Percentiles rank a stretch among this genome's conserved stretches.
Evolutionary conservation across 1,284 basidiomycete species (phyloP).

Genomic region (Ganoderma resinaceum): DNA sequence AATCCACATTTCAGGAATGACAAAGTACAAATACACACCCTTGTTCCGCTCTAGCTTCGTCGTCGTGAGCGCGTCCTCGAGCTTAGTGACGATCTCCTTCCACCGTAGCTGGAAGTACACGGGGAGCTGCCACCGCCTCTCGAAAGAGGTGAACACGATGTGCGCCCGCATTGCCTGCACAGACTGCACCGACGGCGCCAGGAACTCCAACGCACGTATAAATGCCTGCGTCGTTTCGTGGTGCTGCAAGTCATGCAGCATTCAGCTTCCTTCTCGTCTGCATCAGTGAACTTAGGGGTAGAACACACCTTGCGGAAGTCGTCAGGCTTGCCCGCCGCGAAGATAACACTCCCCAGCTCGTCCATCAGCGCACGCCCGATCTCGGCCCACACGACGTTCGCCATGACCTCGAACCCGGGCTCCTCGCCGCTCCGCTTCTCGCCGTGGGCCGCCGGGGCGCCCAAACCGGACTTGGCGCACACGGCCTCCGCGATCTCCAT

Average conservation of each 20-base stretch:
- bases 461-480: constrained; percentile 52
- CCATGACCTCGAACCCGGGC: constrained; percentile 80
- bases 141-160: constrained; percentile 75
- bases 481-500: constrained; percentile 81
- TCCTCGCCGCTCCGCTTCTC: constrained; percentile 24
- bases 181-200: constrained; percentile 79
- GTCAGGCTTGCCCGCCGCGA: constrained; percentile 89
- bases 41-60: constrained; percentile 52
- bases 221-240: constrained; percentile 87
- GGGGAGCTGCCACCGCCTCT: constrained; percentile 92
- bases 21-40: constrained; percentile 43
- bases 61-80: constrained; percentile 73
- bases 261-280: constrained; percentile 1
- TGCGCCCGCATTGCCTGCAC: constrained; percentile 78
- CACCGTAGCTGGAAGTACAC: constrained; percentile 98
- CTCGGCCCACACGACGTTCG: constrained; percentile 90
- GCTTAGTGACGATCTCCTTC: constrained; percentile 86
- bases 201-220: constrained; percentile 81
- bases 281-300: constrained; percentile 5
- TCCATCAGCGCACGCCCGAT: constrained; percentile 81
- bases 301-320: constrained; percentile 82
- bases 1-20: neutral
- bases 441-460: constrained; percentile 15
- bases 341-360: constrained; percentile 83
- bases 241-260: constrained; percentile 54